phyloP scores from a whole-genome alignment of 495 filamentous ascomycete species.

The Neurospora africana region DNA sequence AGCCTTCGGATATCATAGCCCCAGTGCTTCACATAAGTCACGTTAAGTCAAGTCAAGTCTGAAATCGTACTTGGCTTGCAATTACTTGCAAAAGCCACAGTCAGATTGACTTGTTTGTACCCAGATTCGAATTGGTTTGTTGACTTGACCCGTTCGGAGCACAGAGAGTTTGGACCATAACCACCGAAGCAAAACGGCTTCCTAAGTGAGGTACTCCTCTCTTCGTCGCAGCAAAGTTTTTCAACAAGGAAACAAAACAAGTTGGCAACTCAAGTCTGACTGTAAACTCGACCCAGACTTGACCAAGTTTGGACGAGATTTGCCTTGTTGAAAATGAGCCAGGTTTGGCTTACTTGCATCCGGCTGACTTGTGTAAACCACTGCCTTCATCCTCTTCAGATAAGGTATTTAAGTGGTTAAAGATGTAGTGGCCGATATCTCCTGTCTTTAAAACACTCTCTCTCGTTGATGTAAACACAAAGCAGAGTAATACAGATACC shows the following conservation, averaged over 20 bases:
- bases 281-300: not conserved
- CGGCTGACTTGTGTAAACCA: not conserved
- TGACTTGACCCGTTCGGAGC: not conserved
- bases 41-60: too few species aligned
- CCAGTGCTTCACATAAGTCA: too few species aligned
- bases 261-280: not conserved
- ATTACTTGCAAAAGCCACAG: not conserved
- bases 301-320: too few species aligned
- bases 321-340: not conserved
- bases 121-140: not conserved
- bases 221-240: not conserved
- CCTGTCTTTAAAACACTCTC: not conserved
- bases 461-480: not conserved
- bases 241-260: not conserved
- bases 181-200: not conserved
- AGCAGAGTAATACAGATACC: not conserved
- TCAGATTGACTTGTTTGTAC: not conserved
- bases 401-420: not conserved
- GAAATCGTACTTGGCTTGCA: not conserved
- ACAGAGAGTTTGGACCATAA: not conserved
- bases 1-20: too few species aligned
- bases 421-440: not conserved
- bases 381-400: not conserved
- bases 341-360: not conserved
- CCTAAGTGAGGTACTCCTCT: not conserved